Evolutionary conservation across 148 eudicot species (phyloP).

Genomic region (Vaccinium corymbosum): DNA sequence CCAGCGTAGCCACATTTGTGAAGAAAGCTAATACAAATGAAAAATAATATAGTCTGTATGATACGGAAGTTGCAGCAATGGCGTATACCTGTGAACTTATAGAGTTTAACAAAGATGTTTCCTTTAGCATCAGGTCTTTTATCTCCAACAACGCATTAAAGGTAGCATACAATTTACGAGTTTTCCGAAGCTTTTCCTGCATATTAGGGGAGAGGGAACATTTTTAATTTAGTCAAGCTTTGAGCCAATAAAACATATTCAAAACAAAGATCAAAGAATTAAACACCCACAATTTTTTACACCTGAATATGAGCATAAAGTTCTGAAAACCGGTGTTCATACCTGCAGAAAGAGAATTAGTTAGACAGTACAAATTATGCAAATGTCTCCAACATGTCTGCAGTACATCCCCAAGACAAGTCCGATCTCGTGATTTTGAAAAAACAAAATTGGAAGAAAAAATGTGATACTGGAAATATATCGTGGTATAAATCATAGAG

Average conservation of each 20-base stretch:
- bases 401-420: background rate
- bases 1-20: background rate
- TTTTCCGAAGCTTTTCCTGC: conserved; percentile 55
- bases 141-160: conserved; percentile 68
- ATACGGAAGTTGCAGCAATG: background rate
- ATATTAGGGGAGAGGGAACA: conserved; percentile 10
- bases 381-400: background rate
- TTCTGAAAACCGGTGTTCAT: conserved; percentile 65
- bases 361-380: background rate
- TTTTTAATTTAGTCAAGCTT: background rate
- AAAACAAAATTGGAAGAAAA: background rate
- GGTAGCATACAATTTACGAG: conserved; percentile 64
- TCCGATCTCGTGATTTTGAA: background rate
- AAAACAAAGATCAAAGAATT: background rate
- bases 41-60: background rate
- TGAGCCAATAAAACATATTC: background rate
- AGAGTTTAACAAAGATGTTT: conserved; percentile 70
- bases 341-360: conserved; percentile 40
- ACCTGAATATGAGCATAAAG: conserved; percentile 66
- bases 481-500: background rate
- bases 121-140: conserved; percentile 71
- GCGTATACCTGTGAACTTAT: conserved; percentile 57
- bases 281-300: background rate
- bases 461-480: background rate
- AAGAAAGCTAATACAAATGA: background rate